These are phyloP conservation scores for Backusella tuberculispora DNA, from an alignment of 192 early-diverging fungal species.

Conservation along the genomic window DNA sequence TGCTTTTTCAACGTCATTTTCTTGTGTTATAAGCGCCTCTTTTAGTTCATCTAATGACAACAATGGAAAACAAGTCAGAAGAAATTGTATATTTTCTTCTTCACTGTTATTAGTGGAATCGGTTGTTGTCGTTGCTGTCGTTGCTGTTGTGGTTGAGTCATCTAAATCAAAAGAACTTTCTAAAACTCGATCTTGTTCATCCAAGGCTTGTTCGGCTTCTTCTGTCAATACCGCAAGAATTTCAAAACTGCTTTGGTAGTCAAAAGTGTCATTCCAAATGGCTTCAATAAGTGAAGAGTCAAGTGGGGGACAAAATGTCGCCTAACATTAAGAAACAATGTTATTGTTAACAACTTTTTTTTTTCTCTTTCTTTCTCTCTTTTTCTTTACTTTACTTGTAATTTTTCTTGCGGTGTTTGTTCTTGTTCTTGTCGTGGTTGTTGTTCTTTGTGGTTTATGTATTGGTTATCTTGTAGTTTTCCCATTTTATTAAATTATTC, in stretches of 20 bases:
- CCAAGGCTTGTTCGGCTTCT: slow-evolving; percentile 18
- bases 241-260: slow-evolving; percentile 15
- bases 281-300: slow-evolving; percentile 33
- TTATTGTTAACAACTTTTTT: not conserved
- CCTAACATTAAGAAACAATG: not conserved
- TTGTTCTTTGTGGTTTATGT: not conserved
- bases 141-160: not conserved
- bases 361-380: not conserved
- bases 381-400: not conserved
- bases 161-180: not conserved
- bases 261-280: slow-evolving; percentile 33
- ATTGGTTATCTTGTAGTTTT: slow-evolving; percentile 36
- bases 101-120: not conserved
- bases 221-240: slow-evolving; percentile 21
- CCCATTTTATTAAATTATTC: slow-evolving; percentile 19
- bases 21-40: not conserved
- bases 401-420: not conserved
- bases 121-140: not conserved
- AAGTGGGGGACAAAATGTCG: slow-evolving; percentile 35
- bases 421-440: not conserved
- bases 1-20: slow-evolving; percentile 24
- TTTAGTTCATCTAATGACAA: not conserved
- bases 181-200: slow-evolving; percentile 12
- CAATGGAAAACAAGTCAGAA: slow-evolving; percentile 31
- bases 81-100: slow-evolving; percentile 26